A percentile compares a stretch with the other conserved stretches of the same genome.
These are phyloP conservation scores for Micromonas commoda DNA, from an alignment of 139 green algal genomes.

Conservation along the genomic window DNA sequence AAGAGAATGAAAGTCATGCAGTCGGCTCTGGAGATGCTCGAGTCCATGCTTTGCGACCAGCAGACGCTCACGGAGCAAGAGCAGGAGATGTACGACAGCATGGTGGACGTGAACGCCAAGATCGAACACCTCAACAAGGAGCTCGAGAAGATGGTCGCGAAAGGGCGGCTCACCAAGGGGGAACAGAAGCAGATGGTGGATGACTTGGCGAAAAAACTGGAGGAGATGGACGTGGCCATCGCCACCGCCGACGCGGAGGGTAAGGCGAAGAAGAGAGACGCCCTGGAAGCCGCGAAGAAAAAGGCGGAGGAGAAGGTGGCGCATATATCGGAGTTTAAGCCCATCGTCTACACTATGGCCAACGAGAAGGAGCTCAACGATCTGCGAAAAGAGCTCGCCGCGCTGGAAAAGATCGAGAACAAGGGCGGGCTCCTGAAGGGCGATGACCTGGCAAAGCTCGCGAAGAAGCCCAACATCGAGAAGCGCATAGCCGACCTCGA, in stretches of 20 bases:
- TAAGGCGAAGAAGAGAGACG: constrained; percentile 20
- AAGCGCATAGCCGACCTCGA: constrained; percentile 13
- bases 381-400: constrained; percentile 6
- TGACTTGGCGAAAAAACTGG: constrained; percentile 7
- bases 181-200: constrained; percentile 20
- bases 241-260: constrained; percentile 3
- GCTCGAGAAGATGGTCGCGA: constrained; percentile 15
- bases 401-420: constrained; percentile 5
- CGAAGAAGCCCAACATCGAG: constrained; percentile 16
- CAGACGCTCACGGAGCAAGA: constrained; percentile 10
- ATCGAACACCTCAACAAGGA: constrained; percentile 1
- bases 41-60: neutral
- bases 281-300: neutral
- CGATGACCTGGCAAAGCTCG: constrained; percentile 5
- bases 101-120: constrained; percentile 16
- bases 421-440: neutral
- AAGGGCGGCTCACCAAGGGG: constrained; percentile 8
- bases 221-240: constrained; percentile 11
- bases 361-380: constrained; percentile 18
- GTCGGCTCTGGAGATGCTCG: neutral
- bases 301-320: constrained; percentile 19
- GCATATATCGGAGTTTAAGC: neutral
- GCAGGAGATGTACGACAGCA: constrained; percentile 21
- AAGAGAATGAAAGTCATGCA: neutral
- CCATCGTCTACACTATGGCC: constrained; percentile 15